Conservation (phyloP, 2,329 filamentous ascomycete species). For the Alternaria ventricosa region DNA sequence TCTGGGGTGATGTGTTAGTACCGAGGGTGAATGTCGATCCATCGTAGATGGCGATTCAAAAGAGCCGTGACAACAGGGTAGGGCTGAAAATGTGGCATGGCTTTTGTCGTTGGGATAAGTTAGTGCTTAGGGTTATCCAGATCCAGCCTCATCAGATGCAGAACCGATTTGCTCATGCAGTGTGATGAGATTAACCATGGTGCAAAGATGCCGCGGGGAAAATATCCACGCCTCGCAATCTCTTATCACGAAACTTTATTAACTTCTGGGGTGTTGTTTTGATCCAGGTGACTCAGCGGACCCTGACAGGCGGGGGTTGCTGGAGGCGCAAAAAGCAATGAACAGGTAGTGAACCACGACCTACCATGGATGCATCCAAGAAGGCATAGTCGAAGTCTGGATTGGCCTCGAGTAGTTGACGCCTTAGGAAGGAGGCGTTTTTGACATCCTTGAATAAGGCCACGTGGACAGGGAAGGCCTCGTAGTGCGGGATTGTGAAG, state of each 20-base stretch:
- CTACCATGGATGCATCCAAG: slow-evolving; percentile 81
- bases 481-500: slow-evolving; percentile 77
- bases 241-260: not conserved
- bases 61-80: not conserved
- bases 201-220: not conserved
- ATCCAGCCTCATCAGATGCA: not conserved
- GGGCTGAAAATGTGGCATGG: not conserved
- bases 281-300: not conserved
- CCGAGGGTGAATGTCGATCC: not conserved
- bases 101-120: not conserved
- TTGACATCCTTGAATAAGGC: slow-evolving; percentile 76
- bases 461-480: slow-evolving; percentile 72
- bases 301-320: not conserved
- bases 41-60: not conserved
- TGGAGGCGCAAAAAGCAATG: not conserved
- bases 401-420: slow-evolving; percentile 86
- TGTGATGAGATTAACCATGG: not conserved
- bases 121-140: not conserved
- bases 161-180: not conserved
- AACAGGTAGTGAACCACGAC: slow-evolving; percentile 15
- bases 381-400: slow-evolving; percentile 90
- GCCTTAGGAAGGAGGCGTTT: slow-evolving; percentile 79
- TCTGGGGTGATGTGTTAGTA: slow-evolving; percentile 50
- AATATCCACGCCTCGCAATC: not conserved
- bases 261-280: not conserved